Conservation (phyloP, 2,329 filamentous ascomycete genomes). For the Neofusicoccum sp. region DNA sequence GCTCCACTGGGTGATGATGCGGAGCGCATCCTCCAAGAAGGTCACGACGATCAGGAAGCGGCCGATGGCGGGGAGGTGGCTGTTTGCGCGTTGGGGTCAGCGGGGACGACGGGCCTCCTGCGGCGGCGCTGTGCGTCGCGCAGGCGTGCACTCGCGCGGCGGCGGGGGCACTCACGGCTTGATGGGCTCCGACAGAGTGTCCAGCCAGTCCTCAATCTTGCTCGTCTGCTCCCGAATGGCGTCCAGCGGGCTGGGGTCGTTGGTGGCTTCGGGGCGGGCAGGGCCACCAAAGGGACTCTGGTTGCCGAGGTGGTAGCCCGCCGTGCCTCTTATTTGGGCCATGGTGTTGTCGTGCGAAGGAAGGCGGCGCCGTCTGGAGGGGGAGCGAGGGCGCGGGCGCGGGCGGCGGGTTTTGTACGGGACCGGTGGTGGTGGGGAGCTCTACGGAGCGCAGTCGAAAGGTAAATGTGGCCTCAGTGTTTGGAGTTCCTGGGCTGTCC, state of each 20-base stretch:
- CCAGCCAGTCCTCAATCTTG: slow-evolving; percentile 95
- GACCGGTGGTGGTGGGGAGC: not conserved
- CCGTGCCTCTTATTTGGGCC: slow-evolving; percentile 29
- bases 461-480: not conserved
- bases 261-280: slow-evolving; percentile 58
- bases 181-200: slow-evolving; percentile 81
- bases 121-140: not conserved
- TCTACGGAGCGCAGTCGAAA: not conserved
- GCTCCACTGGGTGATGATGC: slow-evolving; percentile 96
- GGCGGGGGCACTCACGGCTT: slow-evolving; percentile 72
- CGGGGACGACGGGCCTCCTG: slow-evolving; percentile 10
- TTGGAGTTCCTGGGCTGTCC: not conserved
- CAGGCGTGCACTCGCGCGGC: too few species aligned
- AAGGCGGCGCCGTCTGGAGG: slow-evolving; percentile 2
- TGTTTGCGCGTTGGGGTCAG: slow-evolving; percentile 43
- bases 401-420: slow-evolving; percentile 7
- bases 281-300: slow-evolving; percentile 68
- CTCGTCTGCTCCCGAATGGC: slow-evolving; percentile 90
- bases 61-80: slow-evolving; percentile 90
- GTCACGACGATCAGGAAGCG: slow-evolving; percentile 98
- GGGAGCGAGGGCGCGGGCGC: slow-evolving; percentile 2
- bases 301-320: slow-evolving; percentile 79
- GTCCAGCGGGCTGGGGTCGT: slow-evolving; percentile 77
- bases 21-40: slow-evolving; percentile 92
- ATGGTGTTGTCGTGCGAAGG: slow-evolving; percentile 19